A percentile compares a stretch with the other conserved stretches of the same genome.
These are phyloP conservation scores for Trematosphaeria pertusa DNA, from an alignment of 2,329 filamentous ascomycete species.

Conservation along the genomic window DNA sequence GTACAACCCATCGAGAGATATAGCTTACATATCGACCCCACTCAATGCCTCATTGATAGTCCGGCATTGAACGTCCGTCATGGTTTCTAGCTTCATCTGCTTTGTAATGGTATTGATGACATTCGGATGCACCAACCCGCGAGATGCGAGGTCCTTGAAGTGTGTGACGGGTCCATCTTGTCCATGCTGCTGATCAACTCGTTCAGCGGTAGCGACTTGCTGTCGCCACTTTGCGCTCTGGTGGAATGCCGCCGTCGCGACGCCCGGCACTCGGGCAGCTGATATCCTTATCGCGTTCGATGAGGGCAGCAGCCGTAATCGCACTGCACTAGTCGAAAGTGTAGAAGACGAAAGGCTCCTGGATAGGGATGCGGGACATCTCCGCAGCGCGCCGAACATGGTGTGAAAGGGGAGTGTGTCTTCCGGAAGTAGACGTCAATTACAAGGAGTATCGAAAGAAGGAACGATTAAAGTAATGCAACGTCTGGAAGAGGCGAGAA, in stretches of 20 bases:
- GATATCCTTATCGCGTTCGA: constrained; percentile 27
- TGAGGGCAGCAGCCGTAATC: constrained; percentile 26
- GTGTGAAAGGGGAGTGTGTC: constrained; percentile 21
- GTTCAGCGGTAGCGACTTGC: constrained; percentile 32
- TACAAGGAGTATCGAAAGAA: constrained; percentile 22
- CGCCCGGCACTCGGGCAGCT: constrained; percentile 25
- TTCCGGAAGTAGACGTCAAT: constrained; percentile 16
- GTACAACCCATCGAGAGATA: background rate
- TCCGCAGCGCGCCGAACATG: constrained; percentile 54
- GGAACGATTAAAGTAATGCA: constrained; percentile 16
- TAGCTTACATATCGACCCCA: constrained; percentile 79
- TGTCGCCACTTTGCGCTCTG: constrained; percentile 48
- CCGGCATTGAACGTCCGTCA: constrained; percentile 90
- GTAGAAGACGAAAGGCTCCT: constrained; percentile 35
- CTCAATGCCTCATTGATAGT: constrained; percentile 82
- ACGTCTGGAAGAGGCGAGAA: constrained; percentile 12
- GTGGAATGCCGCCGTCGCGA: constrained; percentile 46
- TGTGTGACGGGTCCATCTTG: constrained; percentile 45
- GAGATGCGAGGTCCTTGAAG: constrained; percentile 54
- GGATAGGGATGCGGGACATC: constrained; percentile 48
- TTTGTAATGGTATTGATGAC: constrained; percentile 73
- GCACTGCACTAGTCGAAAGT: constrained; percentile 34
- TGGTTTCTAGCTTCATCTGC: constrained; percentile 77
- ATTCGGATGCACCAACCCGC: constrained; percentile 64
- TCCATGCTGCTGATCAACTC: constrained; percentile 20